Evolutionary conservation across 2,329 filamentous ascomycete genomes (phyloP).

Genomic region (Cercospora sp.): DNA sequence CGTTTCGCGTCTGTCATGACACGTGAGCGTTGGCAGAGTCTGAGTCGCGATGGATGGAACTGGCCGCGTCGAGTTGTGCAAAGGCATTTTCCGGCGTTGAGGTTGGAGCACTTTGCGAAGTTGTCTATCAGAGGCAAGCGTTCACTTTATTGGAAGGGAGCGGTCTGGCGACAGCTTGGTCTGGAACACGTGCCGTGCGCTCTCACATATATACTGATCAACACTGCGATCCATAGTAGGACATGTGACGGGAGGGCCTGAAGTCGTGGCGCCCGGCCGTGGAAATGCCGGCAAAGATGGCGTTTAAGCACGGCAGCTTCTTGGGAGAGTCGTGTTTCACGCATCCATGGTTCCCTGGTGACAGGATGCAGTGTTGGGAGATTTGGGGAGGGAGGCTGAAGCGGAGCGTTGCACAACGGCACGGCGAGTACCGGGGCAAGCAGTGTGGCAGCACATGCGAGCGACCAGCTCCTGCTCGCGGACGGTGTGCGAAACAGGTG

Average conservation of each 20-base stretch:
- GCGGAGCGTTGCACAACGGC: background rate
- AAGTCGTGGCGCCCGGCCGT: background rate
- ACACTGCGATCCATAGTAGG: background rate
- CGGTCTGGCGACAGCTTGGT: background rate
- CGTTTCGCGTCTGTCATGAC: background rate
- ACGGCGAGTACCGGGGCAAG: background rate
- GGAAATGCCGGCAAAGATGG: background rate
- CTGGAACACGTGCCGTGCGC: constrained; percentile 6
- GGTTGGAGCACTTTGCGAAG: background rate
- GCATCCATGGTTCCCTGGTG: background rate
- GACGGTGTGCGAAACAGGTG: background rate
- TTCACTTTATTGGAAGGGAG: background rate
- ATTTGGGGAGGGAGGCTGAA: background rate
- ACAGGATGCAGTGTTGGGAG: background rate
- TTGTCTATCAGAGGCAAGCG: background rate
- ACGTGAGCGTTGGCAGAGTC: background rate
- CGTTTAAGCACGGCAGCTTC: background rate
- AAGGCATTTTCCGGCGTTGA: background rate
- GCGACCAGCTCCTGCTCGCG: background rate
- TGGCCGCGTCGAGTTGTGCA: background rate
- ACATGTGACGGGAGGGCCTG: background rate
- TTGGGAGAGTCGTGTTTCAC: constrained; percentile 4
- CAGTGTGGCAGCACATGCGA: background rate
- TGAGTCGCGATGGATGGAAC: background rate
- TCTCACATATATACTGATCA: constrained; percentile 1